A percentile compares a stretch with the other conserved stretches of the same genome.
Evolutionary conservation across 2,329 filamentous ascomycete species (phyloP).

Genomic region (Colletotrichum musicola): DNA sequence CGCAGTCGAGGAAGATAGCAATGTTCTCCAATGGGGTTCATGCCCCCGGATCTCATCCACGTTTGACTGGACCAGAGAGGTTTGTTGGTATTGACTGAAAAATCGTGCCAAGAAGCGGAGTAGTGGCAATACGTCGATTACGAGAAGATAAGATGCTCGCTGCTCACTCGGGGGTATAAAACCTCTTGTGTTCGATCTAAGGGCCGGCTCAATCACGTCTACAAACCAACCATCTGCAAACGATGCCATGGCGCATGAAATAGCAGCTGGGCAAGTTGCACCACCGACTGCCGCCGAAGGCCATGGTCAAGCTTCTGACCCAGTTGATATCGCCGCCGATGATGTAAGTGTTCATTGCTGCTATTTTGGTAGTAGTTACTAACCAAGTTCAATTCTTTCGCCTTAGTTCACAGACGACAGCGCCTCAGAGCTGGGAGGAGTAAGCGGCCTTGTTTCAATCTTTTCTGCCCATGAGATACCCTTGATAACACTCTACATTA

Average conservation of each 20-base stretch:
- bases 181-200: too few relatives aligned
- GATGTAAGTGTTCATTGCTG: not conserved
- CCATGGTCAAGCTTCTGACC: not conserved
- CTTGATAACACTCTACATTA: not conserved
- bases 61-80: too few relatives aligned
- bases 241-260: not conserved
- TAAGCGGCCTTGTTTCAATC: not conserved
- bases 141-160: too few relatives aligned
- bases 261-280: not conserved
- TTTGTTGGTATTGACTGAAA: too few relatives aligned
- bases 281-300: not conserved
- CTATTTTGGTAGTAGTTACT: not conserved
- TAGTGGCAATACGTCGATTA: too few relatives aligned
- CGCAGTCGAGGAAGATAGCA: too few relatives aligned
- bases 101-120: too few relatives aligned
- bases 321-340: not conserved
- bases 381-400: not conserved
- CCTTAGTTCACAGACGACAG: not conserved
- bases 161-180: too few relatives aligned
- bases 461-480: not conserved
- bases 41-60: too few relatives aligned
- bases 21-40: too few relatives aligned
- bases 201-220: too few relatives aligned
- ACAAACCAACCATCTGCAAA: not conserved
- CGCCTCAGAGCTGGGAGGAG: not conserved